These are phyloP conservation scores for Euphorbia lathyris DNA, from an alignment of 345 rosid species.

Conservation along the genomic window DNA sequence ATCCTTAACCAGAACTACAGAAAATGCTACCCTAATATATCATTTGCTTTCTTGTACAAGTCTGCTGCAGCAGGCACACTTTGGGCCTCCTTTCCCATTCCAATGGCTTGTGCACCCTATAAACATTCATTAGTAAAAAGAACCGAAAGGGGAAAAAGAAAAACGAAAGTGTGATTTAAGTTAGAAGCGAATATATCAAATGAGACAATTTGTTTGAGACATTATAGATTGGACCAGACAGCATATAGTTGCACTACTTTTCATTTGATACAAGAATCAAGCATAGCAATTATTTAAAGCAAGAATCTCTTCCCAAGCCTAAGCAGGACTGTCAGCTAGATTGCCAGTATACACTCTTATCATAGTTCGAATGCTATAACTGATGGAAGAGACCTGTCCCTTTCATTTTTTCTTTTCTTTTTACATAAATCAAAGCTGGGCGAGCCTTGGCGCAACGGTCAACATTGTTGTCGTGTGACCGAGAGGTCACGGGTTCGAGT, in stretches of 20 bases:
- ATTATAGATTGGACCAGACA: not conserved
- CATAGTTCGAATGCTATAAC: too few relatives aligned
- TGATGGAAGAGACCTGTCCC: too few relatives aligned
- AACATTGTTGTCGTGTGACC: too few relatives aligned
- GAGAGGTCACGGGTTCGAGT: too few relatives aligned
- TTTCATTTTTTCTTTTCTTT: too few relatives aligned
- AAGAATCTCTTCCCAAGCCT: not conserved
- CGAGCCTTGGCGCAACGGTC: too few relatives aligned
- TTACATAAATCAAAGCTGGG: too few relatives aligned
- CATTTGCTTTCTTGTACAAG: conserved; percentile 74
- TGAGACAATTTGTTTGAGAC: not conserved
- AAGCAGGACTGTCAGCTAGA: not conserved
- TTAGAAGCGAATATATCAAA: not conserved
- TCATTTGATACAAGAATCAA: not conserved
- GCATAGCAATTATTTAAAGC: not conserved
- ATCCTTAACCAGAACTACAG: not conserved
- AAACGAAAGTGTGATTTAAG: not conserved
- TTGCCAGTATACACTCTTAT: not conserved
- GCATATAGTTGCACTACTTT: not conserved
- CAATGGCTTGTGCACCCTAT: conserved; percentile 95
- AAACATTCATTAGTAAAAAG: not conserved
- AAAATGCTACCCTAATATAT: conserved; percentile 25
- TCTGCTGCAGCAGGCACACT: conserved; percentile 69
- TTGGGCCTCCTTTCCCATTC: conserved; percentile 97
- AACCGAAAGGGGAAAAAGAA: not conserved